Conservation (phyloP, 129 eudicot genomes). For the Flaveria bidentis region DNA sequence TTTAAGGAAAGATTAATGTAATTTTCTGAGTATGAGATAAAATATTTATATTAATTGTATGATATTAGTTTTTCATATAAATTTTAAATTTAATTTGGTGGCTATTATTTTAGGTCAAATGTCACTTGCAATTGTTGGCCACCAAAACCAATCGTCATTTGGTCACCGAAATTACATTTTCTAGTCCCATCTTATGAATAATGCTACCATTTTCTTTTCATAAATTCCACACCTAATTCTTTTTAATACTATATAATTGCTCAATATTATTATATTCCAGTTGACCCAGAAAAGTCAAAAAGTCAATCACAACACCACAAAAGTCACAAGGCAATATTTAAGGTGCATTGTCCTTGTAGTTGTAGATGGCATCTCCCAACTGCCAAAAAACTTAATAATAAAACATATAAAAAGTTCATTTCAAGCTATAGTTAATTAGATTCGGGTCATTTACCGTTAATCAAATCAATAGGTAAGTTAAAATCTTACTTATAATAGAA, state of each 20-base stretch:
- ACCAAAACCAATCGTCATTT: conserved; percentile 27
- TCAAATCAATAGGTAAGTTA: too few relatives aligned
- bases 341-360: conserved; percentile 9
- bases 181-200: conserved; percentile 16
- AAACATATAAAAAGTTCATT: not conserved
- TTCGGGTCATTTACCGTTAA: too few relatives aligned
- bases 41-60: not conserved
- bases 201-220: not conserved
- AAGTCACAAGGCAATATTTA: conserved; percentile 9
- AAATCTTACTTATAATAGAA: too few relatives aligned
- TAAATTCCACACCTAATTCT: conserved; percentile 33
- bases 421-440: not conserved
- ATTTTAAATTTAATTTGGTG: conserved; percentile 19
- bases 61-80: not conserved
- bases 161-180: conserved; percentile 14
- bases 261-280: conserved; percentile 1
- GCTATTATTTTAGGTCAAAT: conserved; percentile 25
- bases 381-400: conserved; percentile 3
- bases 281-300: conserved; percentile 19
- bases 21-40: conserved; percentile 4
- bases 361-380: conserved; percentile 7
- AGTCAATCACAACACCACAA: conserved; percentile 16
- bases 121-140: conserved; percentile 38
- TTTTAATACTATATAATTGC: conserved; percentile 5
- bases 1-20: not conserved